Percentiles rank a stretch among this genome's conserved stretches.
Evolutionary conservation across 805 yeast species (phyloP).

Genomic region (Candida ponderosae): DNA sequence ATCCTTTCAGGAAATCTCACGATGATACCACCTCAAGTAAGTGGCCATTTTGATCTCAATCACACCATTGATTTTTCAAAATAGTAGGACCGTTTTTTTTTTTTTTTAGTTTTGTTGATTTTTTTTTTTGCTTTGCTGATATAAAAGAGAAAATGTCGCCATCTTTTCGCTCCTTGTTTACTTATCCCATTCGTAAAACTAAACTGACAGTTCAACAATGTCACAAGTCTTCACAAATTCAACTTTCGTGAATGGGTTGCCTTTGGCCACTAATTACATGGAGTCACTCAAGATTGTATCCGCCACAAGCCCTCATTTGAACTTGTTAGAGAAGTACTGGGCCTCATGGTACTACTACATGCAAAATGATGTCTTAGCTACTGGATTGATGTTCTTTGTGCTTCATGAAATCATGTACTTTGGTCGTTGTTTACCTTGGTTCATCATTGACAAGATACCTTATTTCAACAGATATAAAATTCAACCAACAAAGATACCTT

Average conservation of each 20-base stretch:
- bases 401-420: slow-evolving; percentile 88
- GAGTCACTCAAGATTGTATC: not conserved
- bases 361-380: slow-evolving; percentile 84
- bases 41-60: no score
- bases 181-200: no score
- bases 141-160: no score
- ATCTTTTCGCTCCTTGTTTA: no score
- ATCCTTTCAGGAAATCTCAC: no score
- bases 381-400: slow-evolving; percentile 76
- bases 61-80: no score
- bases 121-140: no score
- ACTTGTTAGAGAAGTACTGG: slow-evolving; percentile 67
- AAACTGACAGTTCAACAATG: no score
- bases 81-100: no score
- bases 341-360: slow-evolving; percentile 81
- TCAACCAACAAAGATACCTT: slow-evolving; percentile 79
- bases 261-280: not conserved
- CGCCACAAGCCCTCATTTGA: slow-evolving; percentile 34
- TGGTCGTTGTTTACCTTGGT: slow-evolving; percentile 91
- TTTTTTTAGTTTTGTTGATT: no score
- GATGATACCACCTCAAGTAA: no score
- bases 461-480: slow-evolving; percentile 82
- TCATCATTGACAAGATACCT: slow-evolving; percentile 76
- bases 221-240: not conserved
- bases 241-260: not conserved